phyloP scores from a whole-genome alignment of 495 filamentous ascomycete genomes.

The Platismatia glauca region DNA sequence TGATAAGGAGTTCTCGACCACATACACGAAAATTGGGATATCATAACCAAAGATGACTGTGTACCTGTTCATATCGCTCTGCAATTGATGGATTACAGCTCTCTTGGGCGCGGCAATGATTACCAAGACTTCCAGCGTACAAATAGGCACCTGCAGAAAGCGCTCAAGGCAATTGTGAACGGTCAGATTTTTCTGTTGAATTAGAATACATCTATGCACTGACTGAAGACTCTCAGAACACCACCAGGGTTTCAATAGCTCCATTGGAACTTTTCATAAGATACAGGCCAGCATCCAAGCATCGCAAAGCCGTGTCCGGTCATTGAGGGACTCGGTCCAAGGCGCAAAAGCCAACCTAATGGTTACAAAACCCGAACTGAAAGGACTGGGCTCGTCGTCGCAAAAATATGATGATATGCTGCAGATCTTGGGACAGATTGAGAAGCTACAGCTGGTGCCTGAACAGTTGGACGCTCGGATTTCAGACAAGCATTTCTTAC shows the following conservation, averaged over 20 bases:
- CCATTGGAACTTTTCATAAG: slow-evolving; percentile 96
- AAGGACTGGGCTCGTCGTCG: slow-evolving; percentile 73
- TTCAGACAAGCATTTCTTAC: slow-evolving; percentile 90
- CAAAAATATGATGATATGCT: slow-evolving; percentile 89
- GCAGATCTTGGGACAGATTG: slow-evolving; percentile 71
- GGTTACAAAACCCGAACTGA: slow-evolving; percentile 83
- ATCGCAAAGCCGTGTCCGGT: slow-evolving; percentile 76
- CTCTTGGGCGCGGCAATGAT: slow-evolving; percentile 79
- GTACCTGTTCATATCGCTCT: slow-evolving; percentile 88
- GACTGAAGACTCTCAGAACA: slow-evolving; percentile 51
- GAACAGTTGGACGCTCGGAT: slow-evolving; percentile 88
- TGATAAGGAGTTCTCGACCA: slow-evolving; percentile 45
- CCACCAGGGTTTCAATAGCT: slow-evolving; percentile 98
- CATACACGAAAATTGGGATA: slow-evolving; percentile 82
- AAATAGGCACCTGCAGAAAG: slow-evolving; percentile 76
- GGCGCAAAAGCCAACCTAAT: slow-evolving; percentile 73
- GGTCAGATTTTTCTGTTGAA: slow-evolving; percentile 27
- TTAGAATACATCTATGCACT: slow-evolving; percentile 7
- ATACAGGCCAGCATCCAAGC: slow-evolving; percentile 88
- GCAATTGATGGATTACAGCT: slow-evolving; percentile 87
- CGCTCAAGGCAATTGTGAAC: slow-evolving; percentile 91
- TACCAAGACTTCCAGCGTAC: slow-evolving; percentile 74
- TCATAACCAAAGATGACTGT: slow-evolving; percentile 79
- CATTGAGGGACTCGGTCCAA: slow-evolving; percentile 72
- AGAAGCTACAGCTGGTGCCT: slow-evolving; percentile 82